A percentile compares a stretch with the other conserved stretches of the same genome.
Conservation (phyloP, 345 rosid genomes). For the Linum tenue region DNA sequence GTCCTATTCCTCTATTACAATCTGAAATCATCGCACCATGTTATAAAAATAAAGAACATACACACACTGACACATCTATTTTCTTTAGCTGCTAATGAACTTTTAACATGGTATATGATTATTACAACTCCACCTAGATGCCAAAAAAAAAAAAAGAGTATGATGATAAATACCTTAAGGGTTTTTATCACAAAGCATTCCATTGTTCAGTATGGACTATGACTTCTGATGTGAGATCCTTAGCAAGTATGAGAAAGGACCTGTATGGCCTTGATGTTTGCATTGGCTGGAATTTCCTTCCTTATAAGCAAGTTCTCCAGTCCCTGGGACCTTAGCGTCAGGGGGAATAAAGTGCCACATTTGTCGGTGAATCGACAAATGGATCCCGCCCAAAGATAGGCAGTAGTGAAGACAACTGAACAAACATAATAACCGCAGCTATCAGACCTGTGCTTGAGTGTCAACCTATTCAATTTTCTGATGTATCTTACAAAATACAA, state of each 20-base stretch:
- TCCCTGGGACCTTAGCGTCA: slow-evolving; percentile 87
- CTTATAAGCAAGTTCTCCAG: slow-evolving; percentile 92
- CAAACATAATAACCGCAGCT: slow-evolving; percentile 38
- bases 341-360: slow-evolving; percentile 75
- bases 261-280: slow-evolving; percentile 81
- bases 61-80: not conserved
- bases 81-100: not conserved
- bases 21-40: slow-evolving; percentile 29
- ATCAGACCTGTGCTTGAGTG: slow-evolving; percentile 17
- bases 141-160: too few relatives aligned
- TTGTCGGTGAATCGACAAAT: slow-evolving; percentile 42
- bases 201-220: slow-evolving; percentile 96
- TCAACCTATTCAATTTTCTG: not conserved
- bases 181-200: slow-evolving; percentile 92
- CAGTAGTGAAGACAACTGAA: slow-evolving; percentile 58
- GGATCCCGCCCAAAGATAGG: slow-evolving; percentile 43
- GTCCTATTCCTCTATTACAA: slow-evolving; percentile 65
- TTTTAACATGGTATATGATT: too few relatives aligned
- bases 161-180: slow-evolving; percentile 39
- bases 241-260: slow-evolving; percentile 74
- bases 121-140: too few relatives aligned
- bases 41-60: not conserved
- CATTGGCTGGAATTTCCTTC: slow-evolving; percentile 80
- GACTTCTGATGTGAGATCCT: slow-evolving; percentile 93
- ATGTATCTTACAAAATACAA: not conserved